Percentiles rank a stretch among this genome's conserved stretches.
Conservation (phyloP, 1,284 basidiomycete genomes). For the Ustilago esculenta region DNA sequence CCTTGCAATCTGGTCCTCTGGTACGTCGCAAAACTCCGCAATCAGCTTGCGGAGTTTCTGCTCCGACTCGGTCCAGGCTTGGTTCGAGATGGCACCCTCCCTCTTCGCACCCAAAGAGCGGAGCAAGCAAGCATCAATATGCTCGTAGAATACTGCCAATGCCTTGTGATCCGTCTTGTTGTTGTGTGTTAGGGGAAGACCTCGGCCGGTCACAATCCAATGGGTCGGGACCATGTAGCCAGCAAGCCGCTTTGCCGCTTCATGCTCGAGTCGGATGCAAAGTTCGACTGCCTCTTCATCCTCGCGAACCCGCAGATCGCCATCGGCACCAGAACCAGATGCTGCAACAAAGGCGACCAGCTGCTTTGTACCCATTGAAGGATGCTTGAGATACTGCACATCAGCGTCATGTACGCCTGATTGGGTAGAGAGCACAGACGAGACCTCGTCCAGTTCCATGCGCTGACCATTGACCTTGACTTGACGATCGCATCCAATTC, state of each 20-base stretch:
- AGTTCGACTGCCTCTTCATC: conserved; percentile 41
- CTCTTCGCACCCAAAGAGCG: conserved; percentile 22
- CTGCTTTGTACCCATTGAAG: conserved; percentile 52
- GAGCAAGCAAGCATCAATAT: conserved; percentile 23
- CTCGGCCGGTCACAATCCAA: conserved; percentile 39
- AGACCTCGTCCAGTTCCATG: conserved; percentile 65
- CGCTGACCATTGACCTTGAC: conserved; percentile 66
- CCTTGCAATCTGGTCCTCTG: conserved; percentile 27
- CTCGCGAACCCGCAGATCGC: conserved; percentile 13
- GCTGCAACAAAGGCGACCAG: conserved; percentile 58
- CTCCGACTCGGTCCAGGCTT: conserved; percentile 35
- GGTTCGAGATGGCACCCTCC: conserved; percentile 14
- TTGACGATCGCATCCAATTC: conserved; percentile 57
- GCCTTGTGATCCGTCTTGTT: conserved; percentile 62
- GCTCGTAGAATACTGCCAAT: conserved; percentile 33
- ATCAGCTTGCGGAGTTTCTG: conserved; percentile 28
- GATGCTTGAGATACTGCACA: conserved; percentile 61
- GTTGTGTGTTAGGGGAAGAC: conserved; percentile 62
- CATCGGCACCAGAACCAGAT: background rate
- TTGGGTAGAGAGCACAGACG: conserved; percentile 44
- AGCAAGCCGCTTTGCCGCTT: conserved; percentile 47
- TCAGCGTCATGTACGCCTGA: conserved; percentile 46
- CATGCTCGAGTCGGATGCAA: conserved; percentile 32
- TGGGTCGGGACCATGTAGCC: conserved; percentile 63
- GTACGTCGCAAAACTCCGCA: conserved; percentile 28